Conservation (phyloP, 2,329 filamentous ascomycete genomes). For the Trichothecium roseum region DNA sequence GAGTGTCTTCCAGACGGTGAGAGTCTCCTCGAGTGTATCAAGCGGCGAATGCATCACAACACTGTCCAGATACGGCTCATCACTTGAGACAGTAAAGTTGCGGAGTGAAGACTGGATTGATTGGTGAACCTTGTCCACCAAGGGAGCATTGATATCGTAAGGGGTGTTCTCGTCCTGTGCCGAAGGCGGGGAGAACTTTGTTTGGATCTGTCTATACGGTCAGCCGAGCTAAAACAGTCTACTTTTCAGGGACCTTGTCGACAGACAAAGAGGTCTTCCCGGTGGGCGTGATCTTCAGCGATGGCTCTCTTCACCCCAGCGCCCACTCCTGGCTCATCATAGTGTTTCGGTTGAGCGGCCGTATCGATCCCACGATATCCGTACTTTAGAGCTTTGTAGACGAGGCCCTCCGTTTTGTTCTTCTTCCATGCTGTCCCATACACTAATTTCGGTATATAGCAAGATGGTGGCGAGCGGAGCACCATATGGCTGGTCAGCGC, state of each 20-base stretch:
- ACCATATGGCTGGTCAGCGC: constrained; percentile 21
- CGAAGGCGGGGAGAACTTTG: constrained; percentile 62
- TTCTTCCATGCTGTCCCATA: constrained; percentile 89
- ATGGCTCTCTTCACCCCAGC: constrained; percentile 55
- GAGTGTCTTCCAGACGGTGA: constrained; percentile 56
- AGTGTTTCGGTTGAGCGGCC: constrained; percentile 69
- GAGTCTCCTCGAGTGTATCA: constrained; percentile 32
- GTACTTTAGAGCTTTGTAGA: constrained; percentile 54
- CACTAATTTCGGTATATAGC: constrained; percentile 39
- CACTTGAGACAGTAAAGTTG: constrained; percentile 39
- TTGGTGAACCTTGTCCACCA: constrained; percentile 54
- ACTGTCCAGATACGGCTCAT: constrained; percentile 52
- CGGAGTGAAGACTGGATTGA: constrained; percentile 58
- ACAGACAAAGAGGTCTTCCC: constrained; percentile 52
- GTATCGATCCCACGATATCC: constrained; percentile 71
- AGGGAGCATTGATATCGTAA: constrained; percentile 46
- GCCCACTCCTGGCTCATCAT: constrained; percentile 62
- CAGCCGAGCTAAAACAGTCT: not conserved
- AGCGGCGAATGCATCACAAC: constrained; percentile 61
- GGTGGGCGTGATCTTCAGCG: constrained; percentile 42
- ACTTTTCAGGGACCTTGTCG: not conserved
- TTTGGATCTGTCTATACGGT: constrained; percentile 50
- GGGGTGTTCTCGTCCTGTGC: constrained; percentile 54
- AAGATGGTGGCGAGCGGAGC: not conserved
- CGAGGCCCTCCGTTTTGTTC: constrained; percentile 53